A percentile compares a stretch with the other conserved stretches of the same genome.
Evolutionary conservation across 768 basidiomycete species (phyloP).

Genomic region (Suillus americanus): DNA sequence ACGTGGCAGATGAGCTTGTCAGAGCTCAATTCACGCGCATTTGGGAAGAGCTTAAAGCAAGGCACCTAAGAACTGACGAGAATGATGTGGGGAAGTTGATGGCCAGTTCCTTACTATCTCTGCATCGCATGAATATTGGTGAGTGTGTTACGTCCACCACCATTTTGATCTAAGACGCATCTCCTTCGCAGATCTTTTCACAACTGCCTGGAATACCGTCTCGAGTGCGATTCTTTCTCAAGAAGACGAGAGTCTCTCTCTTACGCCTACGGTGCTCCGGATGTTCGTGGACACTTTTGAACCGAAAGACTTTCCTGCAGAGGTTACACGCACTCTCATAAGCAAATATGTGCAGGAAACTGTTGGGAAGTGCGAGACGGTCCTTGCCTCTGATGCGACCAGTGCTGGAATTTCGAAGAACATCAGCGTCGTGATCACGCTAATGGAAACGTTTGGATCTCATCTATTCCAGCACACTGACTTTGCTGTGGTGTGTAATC

Average conservation of each 20-base stretch:
- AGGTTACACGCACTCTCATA: constrained; percentile 14
- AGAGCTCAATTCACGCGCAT: constrained; percentile 43
- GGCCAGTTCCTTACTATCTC: constrained; percentile 37
- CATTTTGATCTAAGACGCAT: neutral
- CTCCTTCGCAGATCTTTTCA: constrained; percentile 41
- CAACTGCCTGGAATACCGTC: constrained; percentile 48
- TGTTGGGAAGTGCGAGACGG: constrained; percentile 31
- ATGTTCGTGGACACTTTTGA: neutral
- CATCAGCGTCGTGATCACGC: constrained; percentile 34
- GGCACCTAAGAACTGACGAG: constrained; percentile 48
- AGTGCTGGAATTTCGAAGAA: constrained; percentile 12
- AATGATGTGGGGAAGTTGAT: constrained; percentile 43
- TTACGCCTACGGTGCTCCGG: constrained; percentile 1
- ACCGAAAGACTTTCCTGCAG: constrained; percentile 45
- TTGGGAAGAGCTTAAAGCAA: constrained; percentile 47
- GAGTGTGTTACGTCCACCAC: constrained; percentile 9
- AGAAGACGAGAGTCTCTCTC: constrained; percentile 2
- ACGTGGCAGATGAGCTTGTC: constrained; percentile 34
- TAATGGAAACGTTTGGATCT: constrained; percentile 53
- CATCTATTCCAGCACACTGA: constrained; percentile 45
- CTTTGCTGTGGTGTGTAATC: constrained; percentile 44
- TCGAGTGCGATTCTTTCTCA: constrained; percentile 14
- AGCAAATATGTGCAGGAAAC: constrained; percentile 16
- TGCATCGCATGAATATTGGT: constrained; percentile 31
- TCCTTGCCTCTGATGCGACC: constrained; percentile 15